These are phyloP conservation scores for Phytopythium sindhum DNA, from an alignment of 352 stramenopile genomes.

Conservation along the genomic window DNA sequence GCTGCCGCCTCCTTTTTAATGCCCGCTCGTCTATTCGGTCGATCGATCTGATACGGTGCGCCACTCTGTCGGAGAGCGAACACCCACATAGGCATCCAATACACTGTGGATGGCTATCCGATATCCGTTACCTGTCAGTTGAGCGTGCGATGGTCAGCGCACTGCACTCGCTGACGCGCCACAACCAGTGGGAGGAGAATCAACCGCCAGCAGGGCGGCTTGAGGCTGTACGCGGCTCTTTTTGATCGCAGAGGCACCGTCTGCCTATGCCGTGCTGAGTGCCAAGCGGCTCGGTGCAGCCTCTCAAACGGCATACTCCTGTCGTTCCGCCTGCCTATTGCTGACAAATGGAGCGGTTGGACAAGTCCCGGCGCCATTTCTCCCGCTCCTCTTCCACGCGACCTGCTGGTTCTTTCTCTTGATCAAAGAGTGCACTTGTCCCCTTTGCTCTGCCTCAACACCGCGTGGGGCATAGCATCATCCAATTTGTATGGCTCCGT, in stretches of 20 bases:
- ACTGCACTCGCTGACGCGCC: not conserved
- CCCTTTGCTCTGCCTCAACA: not conserved
- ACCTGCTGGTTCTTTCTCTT: conserved; percentile 4
- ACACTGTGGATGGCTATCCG: too few relatives aligned
- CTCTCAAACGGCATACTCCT: not conserved
- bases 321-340: not conserved
- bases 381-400: not conserved
- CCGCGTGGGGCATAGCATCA: not conserved
- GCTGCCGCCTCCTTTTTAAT: not conserved
- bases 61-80: too few relatives aligned
- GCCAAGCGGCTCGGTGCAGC: not conserved
- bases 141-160: not conserved
- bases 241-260: not conserved
- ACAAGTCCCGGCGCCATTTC: not conserved
- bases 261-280: not conserved
- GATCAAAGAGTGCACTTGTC: not conserved
- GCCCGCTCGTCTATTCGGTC: not conserved
- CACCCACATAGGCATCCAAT: too few relatives aligned
- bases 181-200: not conserved
- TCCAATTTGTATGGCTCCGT: not conserved
- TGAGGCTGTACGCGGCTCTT: not conserved
- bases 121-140: not conserved
- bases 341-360: not conserved
- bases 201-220: not conserved
- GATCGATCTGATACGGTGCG: not conserved